Evolutionary conservation across 148 eudicot genomes (phyloP).

Genomic region (Rhododendron williamsianum): DNA sequence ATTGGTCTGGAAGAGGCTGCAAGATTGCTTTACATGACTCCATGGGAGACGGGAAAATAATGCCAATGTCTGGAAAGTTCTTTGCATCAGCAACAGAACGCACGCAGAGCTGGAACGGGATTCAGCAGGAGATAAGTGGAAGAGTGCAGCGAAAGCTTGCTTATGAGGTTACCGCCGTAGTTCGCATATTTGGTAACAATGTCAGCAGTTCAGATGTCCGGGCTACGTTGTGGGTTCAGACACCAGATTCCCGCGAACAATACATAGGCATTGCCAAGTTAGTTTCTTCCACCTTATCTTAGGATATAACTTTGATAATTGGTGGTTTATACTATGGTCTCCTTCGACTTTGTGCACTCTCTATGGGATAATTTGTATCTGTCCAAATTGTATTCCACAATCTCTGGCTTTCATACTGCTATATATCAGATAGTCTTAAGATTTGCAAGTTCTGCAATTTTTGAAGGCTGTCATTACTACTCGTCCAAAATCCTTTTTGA

Average conservation of each 20-base stretch:
- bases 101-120: conserved; percentile 85
- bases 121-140: conserved; percentile 84
- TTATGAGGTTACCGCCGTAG: conserved; percentile 63
- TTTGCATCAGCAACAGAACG: conserved; percentile 79
- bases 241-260: conserved; percentile 68
- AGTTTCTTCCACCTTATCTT: conserved; percentile 19
- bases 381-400: background rate
- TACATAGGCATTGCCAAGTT: conserved; percentile 75
- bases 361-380: background rate
- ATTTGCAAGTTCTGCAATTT: background rate
- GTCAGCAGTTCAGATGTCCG: conserved; percentile 48
- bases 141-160: conserved; percentile 68
- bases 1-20: conserved; percentile 96
- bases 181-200: conserved; percentile 77
- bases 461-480: background rate
- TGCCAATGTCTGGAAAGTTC: conserved; percentile 68
- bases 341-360: background rate
- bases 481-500: background rate
- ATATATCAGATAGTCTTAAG: background rate
- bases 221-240: conserved; percentile 77
- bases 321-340: background rate
- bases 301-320: background rate
- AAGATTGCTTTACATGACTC: conserved; percentile 58
- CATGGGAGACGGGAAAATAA: conserved; percentile 67
- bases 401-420: background rate